These are phyloP conservation scores for Striga asiatica DNA, from an alignment of 257 asterid species.

Conservation along the genomic window DNA sequence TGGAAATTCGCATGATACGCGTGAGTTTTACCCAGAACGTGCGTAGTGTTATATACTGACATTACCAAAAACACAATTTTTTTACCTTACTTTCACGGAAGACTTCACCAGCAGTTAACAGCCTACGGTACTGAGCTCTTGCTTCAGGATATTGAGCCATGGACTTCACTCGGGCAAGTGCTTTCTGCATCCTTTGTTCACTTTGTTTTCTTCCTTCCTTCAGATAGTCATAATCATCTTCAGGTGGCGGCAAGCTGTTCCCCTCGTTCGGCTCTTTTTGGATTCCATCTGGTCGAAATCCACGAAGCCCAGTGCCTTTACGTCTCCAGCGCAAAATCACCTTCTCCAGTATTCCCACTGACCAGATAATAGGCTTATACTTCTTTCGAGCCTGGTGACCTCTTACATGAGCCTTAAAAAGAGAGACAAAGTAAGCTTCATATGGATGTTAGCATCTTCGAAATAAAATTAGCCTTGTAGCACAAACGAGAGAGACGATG, in stretches of 20 bases:
- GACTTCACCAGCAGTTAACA: constrained; percentile 73
- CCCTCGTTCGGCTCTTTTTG: constrained; percentile 25
- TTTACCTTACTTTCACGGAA: constrained; percentile 75
- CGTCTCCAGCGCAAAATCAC: constrained; percentile 94
- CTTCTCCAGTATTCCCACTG: constrained; percentile 88
- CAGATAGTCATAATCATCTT: constrained; percentile 78
- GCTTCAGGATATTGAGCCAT: constrained; percentile 88
- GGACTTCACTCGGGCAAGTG: constrained; percentile 82
- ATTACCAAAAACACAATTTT: neutral
- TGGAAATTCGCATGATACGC: neutral
- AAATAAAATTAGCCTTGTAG: neutral
- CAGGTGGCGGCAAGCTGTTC: constrained; percentile 25
- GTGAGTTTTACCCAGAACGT: neutral
- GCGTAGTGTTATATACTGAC: neutral
- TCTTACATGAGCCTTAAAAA: constrained; percentile 84
- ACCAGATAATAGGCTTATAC: constrained; percentile 76
- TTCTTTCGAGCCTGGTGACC: constrained; percentile 95
- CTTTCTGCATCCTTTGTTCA: constrained; percentile 80
- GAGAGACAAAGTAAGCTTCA: constrained; percentile 22
- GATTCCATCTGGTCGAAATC: constrained; percentile 51
- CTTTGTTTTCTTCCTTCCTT: constrained; percentile 85
- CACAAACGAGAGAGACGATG: neutral
- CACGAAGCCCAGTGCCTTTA: constrained; percentile 81
- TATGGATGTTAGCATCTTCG: neutral
- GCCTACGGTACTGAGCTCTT: constrained; percentile 84